phyloP scores from a whole-genome alignment of 768 basidiomycete genomes.

The Guyanaporus albipodus region DNA sequence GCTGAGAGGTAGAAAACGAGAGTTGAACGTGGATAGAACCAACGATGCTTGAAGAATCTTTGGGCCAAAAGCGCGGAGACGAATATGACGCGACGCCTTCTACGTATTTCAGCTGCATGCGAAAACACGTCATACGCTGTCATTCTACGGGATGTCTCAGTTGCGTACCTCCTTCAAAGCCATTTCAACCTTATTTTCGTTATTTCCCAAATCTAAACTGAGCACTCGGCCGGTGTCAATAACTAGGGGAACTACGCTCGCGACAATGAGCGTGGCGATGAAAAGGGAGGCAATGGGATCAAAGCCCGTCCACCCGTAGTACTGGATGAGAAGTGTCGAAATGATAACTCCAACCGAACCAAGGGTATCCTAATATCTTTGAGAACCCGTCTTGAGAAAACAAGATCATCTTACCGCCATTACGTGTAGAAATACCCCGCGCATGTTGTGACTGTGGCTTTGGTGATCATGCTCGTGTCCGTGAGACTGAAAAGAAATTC shows the following conservation, averaged over 20 bases:
- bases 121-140: not conserved
- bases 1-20: slow-evolving; percentile 52
- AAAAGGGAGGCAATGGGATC: slow-evolving; percentile 97
- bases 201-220: slow-evolving; percentile 76
- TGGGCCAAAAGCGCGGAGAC: slow-evolving; percentile 90
- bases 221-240: slow-evolving; percentile 89
- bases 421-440: slow-evolving; percentile 96
- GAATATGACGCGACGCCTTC: slow-evolving; percentile 82
- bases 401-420: slow-evolving; percentile 65
- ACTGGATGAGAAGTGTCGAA: slow-evolving; percentile 91
- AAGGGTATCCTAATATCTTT: slow-evolving; percentile 68
- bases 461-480: slow-evolving; percentile 57
- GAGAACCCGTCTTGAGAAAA: slow-evolving; percentile 1
- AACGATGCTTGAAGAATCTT: slow-evolving; percentile 79
- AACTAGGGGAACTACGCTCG: slow-evolving; percentile 92
- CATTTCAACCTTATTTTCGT: slow-evolving; percentile 48
- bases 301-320: slow-evolving; percentile 98
- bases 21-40: slow-evolving; percentile 93
- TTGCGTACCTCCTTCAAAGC: slow-evolving; percentile 61
- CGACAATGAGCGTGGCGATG: slow-evolving; percentile 92
- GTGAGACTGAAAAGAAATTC: slow-evolving; percentile 51
- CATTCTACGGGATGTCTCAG: not conserved
- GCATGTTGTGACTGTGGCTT: slow-evolving; percentile 97
- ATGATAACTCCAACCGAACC: slow-evolving; percentile 98
- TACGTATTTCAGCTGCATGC: slow-evolving; percentile 57